These are phyloP conservation scores for Cryptosporidium tyzzeri DNA, from an alignment of 169 alveolate species.

Conservation along the genomic window DNA sequence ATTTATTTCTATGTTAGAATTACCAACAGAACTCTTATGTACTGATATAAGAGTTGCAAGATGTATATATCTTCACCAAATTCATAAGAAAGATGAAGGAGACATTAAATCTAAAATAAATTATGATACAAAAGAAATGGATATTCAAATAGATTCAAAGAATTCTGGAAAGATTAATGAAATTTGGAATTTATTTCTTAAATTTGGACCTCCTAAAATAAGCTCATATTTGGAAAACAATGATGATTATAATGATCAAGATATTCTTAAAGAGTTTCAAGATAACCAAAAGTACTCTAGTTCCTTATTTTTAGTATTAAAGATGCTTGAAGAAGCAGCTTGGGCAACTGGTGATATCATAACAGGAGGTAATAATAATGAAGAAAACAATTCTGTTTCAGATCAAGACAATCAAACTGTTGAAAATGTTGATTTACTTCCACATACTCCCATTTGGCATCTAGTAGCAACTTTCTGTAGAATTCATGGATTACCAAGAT, in stretches of 20 bases:
- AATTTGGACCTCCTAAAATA: conserved; percentile 61
- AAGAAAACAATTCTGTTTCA: conserved; percentile 49
- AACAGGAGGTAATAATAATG: neutral
- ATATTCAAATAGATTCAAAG: conserved; percentile 15
- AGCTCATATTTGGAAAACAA: conserved; percentile 18
- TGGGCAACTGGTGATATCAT: conserved; percentile 80
- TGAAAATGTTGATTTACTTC: conserved; percentile 12
- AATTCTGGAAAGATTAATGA: conserved; percentile 33
- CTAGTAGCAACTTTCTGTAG: conserved; percentile 83
- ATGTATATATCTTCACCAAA: conserved; percentile 64
- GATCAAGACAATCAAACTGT: neutral
- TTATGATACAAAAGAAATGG: conserved; percentile 30
- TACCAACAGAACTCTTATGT: conserved; percentile 50
- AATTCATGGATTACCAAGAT: conserved; percentile 83
- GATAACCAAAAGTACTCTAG: conserved; percentile 39
- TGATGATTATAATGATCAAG: neutral
- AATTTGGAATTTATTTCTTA: conserved; percentile 51
- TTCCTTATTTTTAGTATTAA: conserved; percentile 35
- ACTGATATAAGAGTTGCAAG: conserved; percentile 70
- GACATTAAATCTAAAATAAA: neutral
- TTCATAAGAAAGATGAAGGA: conserved; percentile 12
- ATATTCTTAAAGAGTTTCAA: conserved; percentile 9
- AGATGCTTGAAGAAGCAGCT: conserved; percentile 84
- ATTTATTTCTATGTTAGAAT: conserved; percentile 37
- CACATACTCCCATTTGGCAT: conserved; percentile 83